phyloP scores from a whole-genome alignment of 495 filamentous ascomycete species.

The Xylaria nigripes region DNA sequence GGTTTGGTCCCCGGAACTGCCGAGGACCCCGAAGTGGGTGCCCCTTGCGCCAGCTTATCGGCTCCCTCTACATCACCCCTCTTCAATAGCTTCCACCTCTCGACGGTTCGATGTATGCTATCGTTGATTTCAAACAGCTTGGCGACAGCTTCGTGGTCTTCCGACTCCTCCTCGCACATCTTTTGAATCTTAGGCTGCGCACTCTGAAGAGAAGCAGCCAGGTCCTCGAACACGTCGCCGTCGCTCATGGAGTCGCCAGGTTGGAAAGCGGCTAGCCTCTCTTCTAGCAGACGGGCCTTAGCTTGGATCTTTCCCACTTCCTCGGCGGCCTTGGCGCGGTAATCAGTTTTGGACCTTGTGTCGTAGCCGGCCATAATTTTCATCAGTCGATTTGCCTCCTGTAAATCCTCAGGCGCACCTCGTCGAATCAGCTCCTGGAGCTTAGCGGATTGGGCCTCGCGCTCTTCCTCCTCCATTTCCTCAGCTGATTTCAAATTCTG shows the following conservation, averaged over 20 bases:
- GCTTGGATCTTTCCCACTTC: slow-evolving; percentile 88
- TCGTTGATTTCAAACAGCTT: slow-evolving; percentile 97
- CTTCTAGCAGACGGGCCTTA: slow-evolving; percentile 86
- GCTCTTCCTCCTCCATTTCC: slow-evolving; percentile 97
- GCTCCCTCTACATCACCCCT: slow-evolving; percentile 87
- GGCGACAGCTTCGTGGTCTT: slow-evolving; percentile 89
- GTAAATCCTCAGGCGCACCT: slow-evolving; percentile 82
- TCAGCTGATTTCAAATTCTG: slow-evolving; percentile 93
- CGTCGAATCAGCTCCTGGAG: slow-evolving; percentile 92
- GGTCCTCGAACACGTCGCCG: slow-evolving; percentile 92
- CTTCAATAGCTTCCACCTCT: slow-evolving; percentile 88
- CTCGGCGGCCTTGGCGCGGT: slow-evolving; percentile 92
- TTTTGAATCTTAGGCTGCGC: slow-evolving; percentile 97
- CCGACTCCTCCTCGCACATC: slow-evolving; percentile 98
- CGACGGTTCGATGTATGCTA: slow-evolving; percentile 93
- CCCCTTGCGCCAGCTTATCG: slow-evolving; percentile 76
- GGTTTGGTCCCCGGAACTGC: slow-evolving; percentile 57
- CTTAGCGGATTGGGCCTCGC: slow-evolving; percentile 90
- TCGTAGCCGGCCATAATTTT: slow-evolving; percentile 98
- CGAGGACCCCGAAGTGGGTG: slow-evolving; percentile 47
- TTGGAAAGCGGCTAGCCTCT: slow-evolving; percentile 78
- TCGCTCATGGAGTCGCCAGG: slow-evolving; percentile 75
- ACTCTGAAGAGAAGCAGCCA: slow-evolving; percentile 83
- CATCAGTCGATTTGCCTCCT: slow-evolving; percentile 95
- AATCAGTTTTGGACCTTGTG: slow-evolving; percentile 90